Conservation (phyloP, 2,329 filamentous ascomycete species). For the Fusarium vanettenii region DNA sequence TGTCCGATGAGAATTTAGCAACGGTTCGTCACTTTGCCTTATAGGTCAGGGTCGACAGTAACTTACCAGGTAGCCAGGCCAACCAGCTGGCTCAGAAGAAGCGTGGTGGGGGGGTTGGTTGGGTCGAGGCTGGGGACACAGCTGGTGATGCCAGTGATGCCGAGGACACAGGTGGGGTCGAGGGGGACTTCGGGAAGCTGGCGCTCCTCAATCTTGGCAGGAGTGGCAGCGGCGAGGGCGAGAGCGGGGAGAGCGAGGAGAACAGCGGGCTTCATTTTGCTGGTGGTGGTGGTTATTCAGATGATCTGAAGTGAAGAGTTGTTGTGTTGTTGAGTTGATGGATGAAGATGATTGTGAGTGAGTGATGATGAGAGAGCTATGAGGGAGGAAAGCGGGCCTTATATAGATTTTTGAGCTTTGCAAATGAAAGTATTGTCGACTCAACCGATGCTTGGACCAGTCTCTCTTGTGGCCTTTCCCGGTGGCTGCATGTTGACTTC, state of each 20-base stretch:
- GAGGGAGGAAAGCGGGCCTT: neutral
- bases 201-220: constrained; percentile 1
- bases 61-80: too few relatives aligned
- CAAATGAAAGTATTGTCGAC: fast-evolving
- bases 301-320: neutral
- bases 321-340: neutral
- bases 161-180: fast-evolving
- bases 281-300: neutral
- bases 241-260: constrained; percentile 15
- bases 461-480: fast-evolving
- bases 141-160: fast-evolving
- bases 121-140: neutral
- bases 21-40: neutral
- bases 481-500: neutral
- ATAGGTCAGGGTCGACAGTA: too few relatives aligned
- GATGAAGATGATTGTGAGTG: constrained; percentile 3
- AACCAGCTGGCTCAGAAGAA: too few relatives aligned
- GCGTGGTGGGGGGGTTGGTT: too few relatives aligned
- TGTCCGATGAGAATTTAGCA: neutral
- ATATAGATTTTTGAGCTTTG: constrained; percentile 1
- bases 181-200: neutral
- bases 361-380: neutral
- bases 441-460: fast-evolving
- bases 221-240: constrained; percentile 17
- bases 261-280: constrained; percentile 19